Base-by-base conservation (phyloP, 805 yeast species). In the Blastobotrys peoriensis region DNA sequence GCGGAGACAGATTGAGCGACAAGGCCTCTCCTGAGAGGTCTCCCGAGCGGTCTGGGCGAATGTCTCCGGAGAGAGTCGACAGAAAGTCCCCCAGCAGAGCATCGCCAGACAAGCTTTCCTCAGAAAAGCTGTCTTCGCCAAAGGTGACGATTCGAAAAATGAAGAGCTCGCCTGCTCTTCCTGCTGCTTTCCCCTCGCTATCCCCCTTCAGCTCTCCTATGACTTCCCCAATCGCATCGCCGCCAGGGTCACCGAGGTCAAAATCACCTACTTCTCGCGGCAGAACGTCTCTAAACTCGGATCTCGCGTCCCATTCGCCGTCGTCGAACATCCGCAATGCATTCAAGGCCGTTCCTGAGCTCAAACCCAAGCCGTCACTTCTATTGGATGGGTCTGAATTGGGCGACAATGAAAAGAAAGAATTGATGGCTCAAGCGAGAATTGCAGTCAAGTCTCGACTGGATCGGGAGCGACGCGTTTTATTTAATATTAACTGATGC, bases 391-490 rank as follows among this genome's bases (percentile, higher is more conserved):
- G 30, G 8, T 25, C 30, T 25, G 30, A 25, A 8, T 41, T 49
- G 10, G 38, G 47, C 17, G 55, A 52, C 13, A 49, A 43, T 17
- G 39, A 45, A 16, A 45, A 47, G 22, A 44, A 45, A 9, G 59
- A 56, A 33, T 37, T 53, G 27, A 38, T 52, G 41, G 48, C 48
- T n/a, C 58, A 55, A 36, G 56, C 60, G 3, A 50, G 59, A 10
- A 33, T 47, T 10, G 60, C 60, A 5, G 60, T 56, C 17, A 34
- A 42, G 23, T 35, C 49, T n/a, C 38, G 56, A 15, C 43, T 56
- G 18, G 53, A 52, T 28, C 38, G 53, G 15, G 60, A 56, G 43
- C 20, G 36, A 6, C 15, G 37, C 13, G 16, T 34, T 10, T 16
- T 34, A 13, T 25, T 25, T 25, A 25, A 25, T 13, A n/a, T n/a